Evolutionary conservation across 2,329 filamentous ascomycete species (phyloP), one percentile per base, ranked within the genome.

Genomic region (Penicillium janthinellum): DNA sequence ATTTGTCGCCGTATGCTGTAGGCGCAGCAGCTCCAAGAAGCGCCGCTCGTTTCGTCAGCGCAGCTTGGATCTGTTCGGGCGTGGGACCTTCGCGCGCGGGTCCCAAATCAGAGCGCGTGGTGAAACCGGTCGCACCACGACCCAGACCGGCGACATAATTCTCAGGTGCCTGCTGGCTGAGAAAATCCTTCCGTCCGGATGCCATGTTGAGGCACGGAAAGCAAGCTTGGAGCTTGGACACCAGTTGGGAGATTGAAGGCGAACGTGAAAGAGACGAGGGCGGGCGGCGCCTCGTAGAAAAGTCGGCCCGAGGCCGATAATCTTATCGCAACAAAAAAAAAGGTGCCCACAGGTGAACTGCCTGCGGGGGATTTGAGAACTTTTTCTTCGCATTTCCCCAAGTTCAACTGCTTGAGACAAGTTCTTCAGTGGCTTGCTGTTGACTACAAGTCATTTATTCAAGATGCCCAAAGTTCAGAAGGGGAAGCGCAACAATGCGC

Each of bases 41-140:
- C 58, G 91, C 90, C 7, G 95, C 94, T 70, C 96, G 89, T 78
- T 97, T 97, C 51, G 93, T 93, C 68, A 99, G 89, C 63, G 92
- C 93, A 77, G 96, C 95, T 77, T 98, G 97, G 79, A 99, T 97
- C 79, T 98, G 94, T 75, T 99, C 95, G 71, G 97, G 94, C 62
- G 91, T 96, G 51, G 95, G 95, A 15, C 95, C 95, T 81, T 97
- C 94, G 70, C 94, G 87, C 60, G 94, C 94, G 53, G 96, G 95
- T 59, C 96, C 95, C 59, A 99, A 83, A 84, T 99, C 95, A 58
- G 94, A 98, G 71, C 96, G 88, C 42, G 95, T 99, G 15, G 95
- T 98, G 81, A 99, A 99, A 61, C 96, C 95, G 7, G 95, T 99
- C 22, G 96, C 96, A 79, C 95, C 95, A 84, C 96, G 90, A 79